Conservation (phyloP, 1,284 basidiomycete genomes). For the Fomes fomentarius region DNA sequence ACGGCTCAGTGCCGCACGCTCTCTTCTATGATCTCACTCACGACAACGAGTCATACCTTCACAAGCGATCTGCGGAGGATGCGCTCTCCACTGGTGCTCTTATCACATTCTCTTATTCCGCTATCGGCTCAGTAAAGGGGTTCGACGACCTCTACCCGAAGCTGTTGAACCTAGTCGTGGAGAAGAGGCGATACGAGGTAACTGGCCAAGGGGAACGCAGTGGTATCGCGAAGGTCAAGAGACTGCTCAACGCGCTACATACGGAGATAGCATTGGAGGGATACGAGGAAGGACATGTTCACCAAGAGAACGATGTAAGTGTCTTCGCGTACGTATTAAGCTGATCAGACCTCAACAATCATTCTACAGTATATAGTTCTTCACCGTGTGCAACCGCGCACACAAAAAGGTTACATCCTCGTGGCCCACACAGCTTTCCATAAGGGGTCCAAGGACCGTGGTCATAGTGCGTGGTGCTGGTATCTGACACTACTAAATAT, state of each 20-base stretch:
- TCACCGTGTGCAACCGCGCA: conserved; percentile 88
- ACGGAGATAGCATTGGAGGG: conserved; percentile 86
- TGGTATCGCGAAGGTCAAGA: conserved; percentile 83
- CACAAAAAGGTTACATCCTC: conserved; percentile 89
- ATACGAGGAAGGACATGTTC: conserved; percentile 90
- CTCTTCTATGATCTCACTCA: conserved; percentile 94
- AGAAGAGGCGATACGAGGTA: conserved; percentile 78
- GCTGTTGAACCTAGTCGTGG: conserved; percentile 83
- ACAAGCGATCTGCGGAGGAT: conserved; percentile 92
- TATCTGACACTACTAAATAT: too few relatives aligned
- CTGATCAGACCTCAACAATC: background rate
- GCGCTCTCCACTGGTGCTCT: conserved; percentile 90
- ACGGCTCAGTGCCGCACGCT: conserved; percentile 88
- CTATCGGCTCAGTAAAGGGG: conserved; percentile 91
- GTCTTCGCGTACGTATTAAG: background rate
- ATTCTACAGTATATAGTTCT: conserved; percentile 81
- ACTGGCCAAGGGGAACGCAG: conserved; percentile 54
- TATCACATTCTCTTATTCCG: conserved; percentile 84
- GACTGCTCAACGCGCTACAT: conserved; percentile 84
- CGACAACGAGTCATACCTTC: conserved; percentile 89
- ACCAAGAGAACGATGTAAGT: conserved; percentile 90
- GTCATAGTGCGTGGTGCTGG: conserved; percentile 58
- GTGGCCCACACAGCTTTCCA: conserved; percentile 89
- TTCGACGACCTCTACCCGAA: conserved; percentile 97
- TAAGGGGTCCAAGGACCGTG: conserved; percentile 79